Evolutionary conservation across 2,329 filamentous ascomycete genomes (phyloP), one percentile per base, ranked within the genome.

Genomic region (Trichoderma pleuroti): DNA sequence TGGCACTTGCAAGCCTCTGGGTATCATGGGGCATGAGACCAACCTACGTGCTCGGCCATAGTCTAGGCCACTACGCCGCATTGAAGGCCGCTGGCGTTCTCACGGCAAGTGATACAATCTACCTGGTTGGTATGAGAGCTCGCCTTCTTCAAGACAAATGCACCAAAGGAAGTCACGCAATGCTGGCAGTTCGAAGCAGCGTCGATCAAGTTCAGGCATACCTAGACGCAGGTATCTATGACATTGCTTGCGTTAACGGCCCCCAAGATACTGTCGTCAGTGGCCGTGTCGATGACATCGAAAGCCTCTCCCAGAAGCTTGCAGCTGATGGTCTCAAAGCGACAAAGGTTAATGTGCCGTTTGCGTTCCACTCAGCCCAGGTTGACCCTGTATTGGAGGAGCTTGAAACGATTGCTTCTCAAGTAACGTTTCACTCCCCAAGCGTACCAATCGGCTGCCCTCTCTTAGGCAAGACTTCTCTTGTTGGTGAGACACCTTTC

Each of bases 191-290:
- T 16, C 82, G 84, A 72, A 84, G 81, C 18, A 80, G 83, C 2
- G 81, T 85, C 12, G 49, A 67, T 72, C 21, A 75, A 79, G 34
- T 66, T 61, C 69, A 52, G 28, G 5, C 39, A 67, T 30, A 66
- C 9, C 14, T 66, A 11, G 28, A 61, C 81, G 76, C 12, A 30
- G 21, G 32, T 84, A 85, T 65, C 84, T 88, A 18, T 64, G 86
- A 86, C 49, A 75, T 88, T 36, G 91, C 93, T 18, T 96, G 93
- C 82, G 86, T 93, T 78, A 97, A 97, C 75, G 89, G 91, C 0
- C 89, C 90, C 0, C 84, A 88, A 64, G 92, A 93, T 77, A 94
- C 90, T 11, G 93, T 96, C 2, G 83, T 96, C n/a, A 82, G 82
- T 26, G 86, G 85, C 11, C 75, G 77, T 11, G 80, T 81, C 0